Evolutionary conservation across 2,329 filamentous ascomycete genomes (phyloP), one percentile per base, ranked within the genome.

Genomic region (Paracamarosporium sp.): DNA sequence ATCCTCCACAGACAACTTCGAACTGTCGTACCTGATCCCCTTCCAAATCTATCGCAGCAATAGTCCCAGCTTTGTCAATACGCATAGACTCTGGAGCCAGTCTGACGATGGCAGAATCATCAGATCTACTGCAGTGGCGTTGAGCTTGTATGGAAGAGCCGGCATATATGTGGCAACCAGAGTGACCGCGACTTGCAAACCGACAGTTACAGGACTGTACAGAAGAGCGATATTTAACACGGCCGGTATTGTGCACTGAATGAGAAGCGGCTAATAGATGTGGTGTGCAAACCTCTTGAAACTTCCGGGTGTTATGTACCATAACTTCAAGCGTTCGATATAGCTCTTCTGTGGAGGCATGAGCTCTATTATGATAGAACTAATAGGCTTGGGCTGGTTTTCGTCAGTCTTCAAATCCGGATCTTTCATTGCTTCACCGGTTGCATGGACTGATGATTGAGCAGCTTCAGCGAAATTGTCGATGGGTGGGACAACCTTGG

Each of bases 111-210:
- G 25, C 1, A 81, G 27, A 33, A 66, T 75, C 66, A 81, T 75
- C 0, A 80, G 65, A 0, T 79, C 80, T 9, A 81, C 71, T 12
- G 72, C 66, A 3, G 64, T 57, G 0, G 77, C 60, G n/a, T 57
- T 58, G 55, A 80, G 81, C 50, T 77, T 78, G 62, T 81, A 81
- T 0, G 79, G 77, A 3, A 75, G 66, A 0, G 66, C 27, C 9
- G 75, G 61, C 63, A 82, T 73, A 54, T 72, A 76, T 1, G 69
- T 72, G 6, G 76, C 76, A 17, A 72, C 65, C 0, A 69, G 70
- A 0, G 76, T 77, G 1, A 71, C 71, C 45, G 80, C 70, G 38
- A 82, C 70, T 1, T 75, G 74, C 3, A 71, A 68, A 68, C 72
- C 79, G 6, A 76, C 74, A 0, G 80, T 61, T 13, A 79, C 60